Evolutionary conservation across 345 rosid species (phyloP), one percentile per base, ranked within the genome.

Genomic region (Brassica rapa): DNA sequence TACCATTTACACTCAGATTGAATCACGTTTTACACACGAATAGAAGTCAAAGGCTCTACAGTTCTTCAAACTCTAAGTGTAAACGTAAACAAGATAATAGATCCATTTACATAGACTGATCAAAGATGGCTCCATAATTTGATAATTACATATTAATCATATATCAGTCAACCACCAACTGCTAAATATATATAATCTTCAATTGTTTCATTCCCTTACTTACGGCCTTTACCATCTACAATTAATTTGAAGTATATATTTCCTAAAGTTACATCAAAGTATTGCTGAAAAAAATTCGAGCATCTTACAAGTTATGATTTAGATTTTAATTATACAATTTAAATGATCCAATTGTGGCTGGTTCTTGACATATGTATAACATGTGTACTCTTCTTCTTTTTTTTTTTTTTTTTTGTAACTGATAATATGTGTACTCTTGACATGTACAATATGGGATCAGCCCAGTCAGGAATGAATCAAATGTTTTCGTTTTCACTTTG

Each of bases 121-220:
- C 19, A 74, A 55, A 21, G 65, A 24, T 49, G 12, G n/a, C 37
- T 6, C 46, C 61, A 5, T 35, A 33, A 78, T 77, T 77, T 51
- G 30, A 62, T 62, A 23, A 8, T 6, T 24, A 49, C 8, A n/a
- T n/a, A 49, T 1, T 69, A 25, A 62, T 67, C 29, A 37, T 76
- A 46, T 70, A 59, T 60, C 21, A 41, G 6, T 78, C 73, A 59
- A 66, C 73, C 43, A 78, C 77, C 77, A 72, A 4, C 37, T 71
- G 35, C 66, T 65, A 65, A 24, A 55, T 29, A 62, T 23, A 10
- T 59, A 11, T 24, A 59, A 4, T 10, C 24, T 62, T 62, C 21
- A 29, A 62, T 29, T 62, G 21, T 62, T 12, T 11, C 16, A 12
- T 5, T 49, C 56, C 56, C 29, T 60, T 10, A 60, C 64, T 60